These are phyloP conservation scores for Cenchrus americanus DNA, from an alignment of 176 grass and related monocot genomes.

Conservation along the genomic window DNA sequence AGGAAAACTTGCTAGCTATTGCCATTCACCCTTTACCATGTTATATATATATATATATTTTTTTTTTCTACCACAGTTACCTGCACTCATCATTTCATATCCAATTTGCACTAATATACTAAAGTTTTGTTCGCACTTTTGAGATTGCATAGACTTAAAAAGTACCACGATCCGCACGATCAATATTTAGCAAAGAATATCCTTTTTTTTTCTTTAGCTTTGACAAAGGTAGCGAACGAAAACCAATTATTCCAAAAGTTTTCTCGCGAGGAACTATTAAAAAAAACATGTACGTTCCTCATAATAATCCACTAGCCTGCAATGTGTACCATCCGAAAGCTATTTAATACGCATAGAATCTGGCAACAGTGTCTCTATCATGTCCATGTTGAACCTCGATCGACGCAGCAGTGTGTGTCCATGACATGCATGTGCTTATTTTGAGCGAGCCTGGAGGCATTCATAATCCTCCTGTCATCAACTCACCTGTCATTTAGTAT, in stretches of 20 bases:
- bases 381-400: conserved; percentile 2
- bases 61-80: background rate
- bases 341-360: conserved; percentile 33
- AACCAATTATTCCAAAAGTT: background rate
- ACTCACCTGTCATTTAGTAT: background rate
- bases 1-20: background rate
- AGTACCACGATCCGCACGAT: conserved; percentile 35
- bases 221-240: background rate
- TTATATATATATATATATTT: background rate
- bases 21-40: background rate
- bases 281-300: conserved; percentile 8
- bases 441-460: background rate
- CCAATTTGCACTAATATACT: conserved; percentile 17
- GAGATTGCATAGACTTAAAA: conserved; percentile 27
- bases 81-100: conserved; percentile 10
- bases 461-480: background rate
- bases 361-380: conserved; percentile 43
- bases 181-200: background rate
- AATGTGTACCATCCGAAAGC: background rate
- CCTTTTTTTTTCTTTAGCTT: conserved; percentile 22
- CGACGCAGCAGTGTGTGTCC: background rate
- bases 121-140: background rate
- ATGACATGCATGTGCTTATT: background rate
- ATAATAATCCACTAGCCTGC: conserved; percentile 34
- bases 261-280: background rate